phyloP scores from a whole-genome alignment of 176 grass and related monocot species.

The Microstegium vimineum region DNA sequence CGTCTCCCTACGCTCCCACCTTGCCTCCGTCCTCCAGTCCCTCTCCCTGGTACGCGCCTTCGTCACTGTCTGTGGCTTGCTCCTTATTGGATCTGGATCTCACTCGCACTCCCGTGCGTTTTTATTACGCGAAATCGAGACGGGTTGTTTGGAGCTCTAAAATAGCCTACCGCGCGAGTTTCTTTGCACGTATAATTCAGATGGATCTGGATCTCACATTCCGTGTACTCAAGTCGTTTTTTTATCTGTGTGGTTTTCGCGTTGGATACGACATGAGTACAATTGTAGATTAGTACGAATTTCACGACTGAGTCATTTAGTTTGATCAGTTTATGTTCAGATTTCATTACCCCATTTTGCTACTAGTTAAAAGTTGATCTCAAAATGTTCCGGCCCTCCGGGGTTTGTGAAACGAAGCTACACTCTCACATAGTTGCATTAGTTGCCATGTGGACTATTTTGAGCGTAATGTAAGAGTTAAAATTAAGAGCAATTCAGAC shows the following conservation, averaged over 20 bases:
- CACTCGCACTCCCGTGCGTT: background rate
- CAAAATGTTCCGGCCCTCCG: background rate
- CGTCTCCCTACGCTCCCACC: conserved; percentile 54
- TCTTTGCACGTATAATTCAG: background rate
- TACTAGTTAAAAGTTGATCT: background rate
- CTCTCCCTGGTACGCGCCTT: conserved; percentile 51
- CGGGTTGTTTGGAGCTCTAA: background rate
- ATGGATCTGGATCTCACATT: conserved; percentile 42
- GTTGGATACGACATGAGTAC: background rate
- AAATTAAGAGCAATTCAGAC: background rate
- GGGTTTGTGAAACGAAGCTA: conserved; percentile 13
- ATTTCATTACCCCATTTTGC: background rate
- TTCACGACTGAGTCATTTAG: background rate
- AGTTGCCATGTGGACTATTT: background rate
- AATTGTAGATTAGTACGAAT: background rate
- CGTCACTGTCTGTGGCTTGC: background rate
- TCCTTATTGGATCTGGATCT: conserved; percentile 45
- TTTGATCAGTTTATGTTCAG: background rate
- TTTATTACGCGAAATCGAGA: background rate
- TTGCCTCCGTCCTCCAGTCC: conserved; percentile 62
- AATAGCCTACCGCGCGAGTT: background rate
- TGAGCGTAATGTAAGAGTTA: background rate
- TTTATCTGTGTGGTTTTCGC: background rate
- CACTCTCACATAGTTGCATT: background rate
- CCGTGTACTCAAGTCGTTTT: background rate